Base-by-base conservation (phyloP, 495 filamentous ascomycete species). In the Penicillium samsonianum region DNA sequence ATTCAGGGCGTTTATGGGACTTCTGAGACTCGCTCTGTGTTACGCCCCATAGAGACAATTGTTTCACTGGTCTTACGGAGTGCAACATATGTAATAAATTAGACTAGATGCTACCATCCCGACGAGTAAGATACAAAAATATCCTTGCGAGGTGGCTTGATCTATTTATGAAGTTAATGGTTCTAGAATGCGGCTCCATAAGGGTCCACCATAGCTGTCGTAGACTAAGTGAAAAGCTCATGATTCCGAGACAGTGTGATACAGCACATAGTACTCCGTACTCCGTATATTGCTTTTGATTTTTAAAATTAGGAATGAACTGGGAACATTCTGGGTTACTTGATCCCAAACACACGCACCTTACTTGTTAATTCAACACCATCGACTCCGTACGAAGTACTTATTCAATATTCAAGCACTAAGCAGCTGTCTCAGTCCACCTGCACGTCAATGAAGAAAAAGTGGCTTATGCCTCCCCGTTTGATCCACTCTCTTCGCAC, bases 151-250 rank as follows among this genome's bases (percentile, higher is more conserved):
- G 6, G 51, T 64, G 54, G 58, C 58, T 50, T 51, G 35, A n/a
- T 26, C 55, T 64, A 61, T 61, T 61, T 64, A 64, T 51, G 23
- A 31, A 37, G 2, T 48, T 57, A 61, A 55, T 49, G 50, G 40
- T 44, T 37, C 54, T 50, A 38, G 22, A 42, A 41, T 22, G 33
- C 46, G 28, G 58, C 50, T 51, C 49, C 28, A 35, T 53, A 23
- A 51, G 45, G 53, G 35, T 28, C 61, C 58, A 61, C 61, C 11
- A 12, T 35, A 33, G 55, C 48, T 58, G 37, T 41, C 33, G 12
- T 2, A 49, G 28, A 33, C 49, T 40, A 9, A 16, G 14, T 51
- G 30, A 7, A 30, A 11, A 35, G 30, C 30, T 35, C 4, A 35
- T 16, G 12, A 35, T 14, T 16, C 33, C 33, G 33, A 37, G 5